Conservation (phyloP, 2,329 filamentous ascomycete genomes). For the Immersiporthe knoxdaviesiana region DNA sequence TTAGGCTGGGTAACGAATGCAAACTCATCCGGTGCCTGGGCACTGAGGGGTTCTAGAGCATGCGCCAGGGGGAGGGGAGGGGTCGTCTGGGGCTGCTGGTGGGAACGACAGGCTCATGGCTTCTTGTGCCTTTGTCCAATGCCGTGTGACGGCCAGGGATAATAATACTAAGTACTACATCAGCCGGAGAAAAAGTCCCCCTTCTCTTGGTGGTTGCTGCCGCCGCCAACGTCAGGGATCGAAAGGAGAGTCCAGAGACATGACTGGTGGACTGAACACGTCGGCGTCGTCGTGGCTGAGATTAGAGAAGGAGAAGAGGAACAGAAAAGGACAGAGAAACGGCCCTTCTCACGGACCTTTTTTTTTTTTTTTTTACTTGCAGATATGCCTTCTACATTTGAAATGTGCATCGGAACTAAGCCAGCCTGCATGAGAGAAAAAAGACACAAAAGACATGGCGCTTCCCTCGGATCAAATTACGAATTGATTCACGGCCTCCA, state of each 20-base stretch:
- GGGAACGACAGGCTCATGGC: not conserved
- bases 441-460: not conserved
- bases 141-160: not conserved
- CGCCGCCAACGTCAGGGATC: not conserved
- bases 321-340: not conserved
- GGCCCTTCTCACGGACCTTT: not conserved
- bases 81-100: not conserved
- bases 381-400: conserved; percentile 2
- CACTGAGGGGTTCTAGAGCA: too few species aligned
- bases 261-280: not conserved
- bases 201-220: not conserved
- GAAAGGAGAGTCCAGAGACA: not conserved
- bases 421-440: not conserved
- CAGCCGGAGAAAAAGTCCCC: not conserved
- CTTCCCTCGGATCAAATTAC: not conserved
- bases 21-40: conserved; percentile 1
- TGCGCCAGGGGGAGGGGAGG: not conserved
- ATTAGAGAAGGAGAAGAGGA: not conserved
- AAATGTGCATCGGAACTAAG: not conserved
- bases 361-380: not conserved
- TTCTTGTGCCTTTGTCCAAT: not conserved
- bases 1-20: conserved; percentile 1
- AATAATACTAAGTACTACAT: conserved; percentile 8
- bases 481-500: not conserved
- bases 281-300: not conserved